Evolutionary conservation across 768 basidiomycete species (phyloP), one percentile per base, ranked within the genome.

Genomic region (Boletus vermiculosoides): DNA sequence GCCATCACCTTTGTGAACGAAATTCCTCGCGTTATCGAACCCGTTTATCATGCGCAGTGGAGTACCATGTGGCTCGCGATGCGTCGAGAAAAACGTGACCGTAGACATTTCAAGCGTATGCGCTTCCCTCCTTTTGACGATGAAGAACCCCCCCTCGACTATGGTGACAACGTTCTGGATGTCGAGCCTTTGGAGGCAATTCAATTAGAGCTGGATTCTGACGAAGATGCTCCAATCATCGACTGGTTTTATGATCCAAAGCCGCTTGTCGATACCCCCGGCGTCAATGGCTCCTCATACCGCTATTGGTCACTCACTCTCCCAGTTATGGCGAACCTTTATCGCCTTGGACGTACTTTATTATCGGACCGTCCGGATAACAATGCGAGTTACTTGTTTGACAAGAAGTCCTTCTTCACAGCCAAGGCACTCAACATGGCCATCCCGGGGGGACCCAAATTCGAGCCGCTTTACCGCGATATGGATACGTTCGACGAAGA

Each of bases 21-120:
- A 73, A 90, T 98, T 39, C 97, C 97, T 42, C 88, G 93, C 46
- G 85, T 99, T 63, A 90, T 98, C 59, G 97, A 98, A 72, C 97
- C 97, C 7, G 84, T 99, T 11, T 98, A 97, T 74, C 97, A 99
- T 72, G 94, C 97, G 1, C 97, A 98, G 68, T 99, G 97, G 97
- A 95, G 93, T 70, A 91, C 92, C 6, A 99, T 99, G 97, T 99
- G 97, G 97, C 79, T 99, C 45, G 96, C 97, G 12, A 99, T 99
- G 97, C 83, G 97, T 58, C 80, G 97, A 59, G 97, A 99, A 77
- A 99, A 99, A 79, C 85, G 97, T 55, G 97, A 99, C 72, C 90
- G 97, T 70, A 80, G 96, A 56, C 97, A 99, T 74, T 99, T 99
- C 80, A 99, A 99, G 79, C 92, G 97, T 45, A 98, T 99, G 94